A percentile compares a stretch with the other conserved stretches of the same genome.
Evolutionary conservation across 495 filamentous ascomycete species (phyloP).

Genomic region (Daldinia bambusicola): DNA sequence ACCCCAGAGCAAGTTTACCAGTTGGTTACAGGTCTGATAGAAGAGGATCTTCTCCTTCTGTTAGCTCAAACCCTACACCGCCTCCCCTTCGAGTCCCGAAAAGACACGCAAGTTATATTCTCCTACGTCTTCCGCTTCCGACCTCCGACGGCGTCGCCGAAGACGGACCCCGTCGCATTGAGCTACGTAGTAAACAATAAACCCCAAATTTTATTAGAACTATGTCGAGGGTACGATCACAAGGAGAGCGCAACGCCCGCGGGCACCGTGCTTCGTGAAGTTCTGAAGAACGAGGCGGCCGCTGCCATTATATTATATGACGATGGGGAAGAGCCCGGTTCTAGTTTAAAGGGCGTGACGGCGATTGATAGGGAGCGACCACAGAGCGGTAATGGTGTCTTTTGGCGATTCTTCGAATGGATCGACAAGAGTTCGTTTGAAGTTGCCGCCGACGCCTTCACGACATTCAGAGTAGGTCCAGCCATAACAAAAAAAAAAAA

Average conservation of each 20-base stretch:
- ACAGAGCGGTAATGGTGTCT: slow-evolving; percentile 81
- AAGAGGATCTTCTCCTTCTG: slow-evolving; percentile 86
- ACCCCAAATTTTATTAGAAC: slow-evolving; percentile 84
- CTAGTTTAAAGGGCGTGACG: slow-evolving; percentile 63
- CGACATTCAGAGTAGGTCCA: slow-evolving; percentile 84
- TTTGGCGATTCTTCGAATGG: slow-evolving; percentile 99
- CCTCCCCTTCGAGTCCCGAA: slow-evolving; percentile 92
- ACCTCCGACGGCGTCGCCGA: slow-evolving; percentile 63
- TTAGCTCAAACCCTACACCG: slow-evolving; percentile 81
- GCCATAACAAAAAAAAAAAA: background rate
- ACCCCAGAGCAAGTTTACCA: slow-evolving; percentile 86
- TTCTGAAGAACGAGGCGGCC: slow-evolving; percentile 89
- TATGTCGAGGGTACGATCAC: slow-evolving; percentile 90
- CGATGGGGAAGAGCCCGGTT: slow-evolving; percentile 72
- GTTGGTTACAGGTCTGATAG: slow-evolving; percentile 80
- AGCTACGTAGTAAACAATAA: slow-evolving; percentile 84
- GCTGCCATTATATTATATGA: slow-evolving; percentile 92
- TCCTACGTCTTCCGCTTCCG: slow-evolving; percentile 88
- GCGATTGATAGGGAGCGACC: slow-evolving; percentile 73
- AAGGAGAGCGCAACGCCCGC: slow-evolving; percentile 93
- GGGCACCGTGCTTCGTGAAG: slow-evolving; percentile 89
- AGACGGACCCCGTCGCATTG: slow-evolving; percentile 80
- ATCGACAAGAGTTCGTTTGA: slow-evolving; percentile 96
- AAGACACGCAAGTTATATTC: slow-evolving; percentile 90
- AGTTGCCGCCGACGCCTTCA: slow-evolving; percentile 96